Conservation (phyloP, 2,329 filamentous ascomycete genomes). For the Phaeosphaeriaceae sp. region DNA sequence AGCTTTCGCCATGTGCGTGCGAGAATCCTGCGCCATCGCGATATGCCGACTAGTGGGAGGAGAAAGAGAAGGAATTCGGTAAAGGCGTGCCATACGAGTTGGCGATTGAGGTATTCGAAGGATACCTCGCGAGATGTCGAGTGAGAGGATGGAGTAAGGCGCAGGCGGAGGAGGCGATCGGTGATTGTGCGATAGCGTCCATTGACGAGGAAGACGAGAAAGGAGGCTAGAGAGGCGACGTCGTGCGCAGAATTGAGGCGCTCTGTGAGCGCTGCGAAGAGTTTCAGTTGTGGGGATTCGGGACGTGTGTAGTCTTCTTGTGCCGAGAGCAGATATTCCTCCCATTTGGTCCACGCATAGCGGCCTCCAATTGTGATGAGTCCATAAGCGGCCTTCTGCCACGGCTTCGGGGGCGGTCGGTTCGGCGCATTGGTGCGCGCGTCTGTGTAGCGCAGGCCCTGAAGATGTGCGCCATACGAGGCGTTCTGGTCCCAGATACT, state of each 20-base stretch:
- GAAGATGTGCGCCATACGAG: slow-evolving; percentile 89
- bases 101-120: slow-evolving; percentile 96
- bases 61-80: slow-evolving; percentile 98
- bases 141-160: slow-evolving; percentile 81
- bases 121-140: slow-evolving; percentile 91
- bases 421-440: slow-evolving; percentile 64
- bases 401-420: slow-evolving; percentile 74
- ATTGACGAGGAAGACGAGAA: slow-evolving; percentile 88
- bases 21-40: slow-evolving; percentile 91
- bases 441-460: slow-evolving; percentile 90
- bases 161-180: slow-evolving; percentile 82
- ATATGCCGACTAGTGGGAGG: slow-evolving; percentile 93
- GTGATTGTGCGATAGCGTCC: slow-evolving; percentile 90
- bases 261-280: slow-evolving; percentile 73
- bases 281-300: slow-evolving; percentile 58
- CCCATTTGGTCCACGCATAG: slow-evolving; percentile 93
- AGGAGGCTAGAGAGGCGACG: slow-evolving; percentile 80
- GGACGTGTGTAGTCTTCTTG: slow-evolving; percentile 74
- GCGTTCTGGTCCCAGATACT: slow-evolving; percentile 97
- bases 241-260: slow-evolving; percentile 77
- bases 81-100: slow-evolving; percentile 99
- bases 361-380: slow-evolving; percentile 83
- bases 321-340: slow-evolving; percentile 79
- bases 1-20: slow-evolving; percentile 83
- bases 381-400: slow-evolving; percentile 86